Percentiles rank a stretch among this genome's conserved stretches.
Conservation (phyloP, 805 yeast genomes). For the Monosporozyma aquatica region DNA sequence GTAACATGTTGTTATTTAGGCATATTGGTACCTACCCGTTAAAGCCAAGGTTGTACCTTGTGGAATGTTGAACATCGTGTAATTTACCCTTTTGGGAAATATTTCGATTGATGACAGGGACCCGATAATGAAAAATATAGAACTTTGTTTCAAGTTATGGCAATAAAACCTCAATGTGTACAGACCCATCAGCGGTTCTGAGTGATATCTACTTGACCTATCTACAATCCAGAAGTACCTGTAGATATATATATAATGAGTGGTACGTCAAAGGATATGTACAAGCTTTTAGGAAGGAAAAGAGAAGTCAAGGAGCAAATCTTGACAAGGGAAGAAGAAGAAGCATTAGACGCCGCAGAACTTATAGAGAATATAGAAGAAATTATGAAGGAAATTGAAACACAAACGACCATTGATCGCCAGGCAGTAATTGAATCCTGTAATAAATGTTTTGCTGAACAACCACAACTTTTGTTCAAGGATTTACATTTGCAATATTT, state of each 20-base stretch:
- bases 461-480: constrained; percentile 12
- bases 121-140: too few relatives aligned
- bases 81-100: not conserved
- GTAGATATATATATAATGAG: not conserved
- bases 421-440: constrained; percentile 19
- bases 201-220: too few relatives aligned
- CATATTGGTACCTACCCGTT: not conserved
- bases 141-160: not conserved
- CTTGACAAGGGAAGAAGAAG: constrained; percentile 8
- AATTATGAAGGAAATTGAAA: constrained; percentile 20
- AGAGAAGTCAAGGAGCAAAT: constrained; percentile 12
- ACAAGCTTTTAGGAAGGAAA: constrained; percentile 19
- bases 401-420: constrained; percentile 25
- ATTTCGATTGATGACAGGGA: too few relatives aligned
- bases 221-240: too few relatives aligned
- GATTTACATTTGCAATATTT: constrained; percentile 39
- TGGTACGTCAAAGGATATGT: constrained; percentile 4
- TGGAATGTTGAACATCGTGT: not conserved
- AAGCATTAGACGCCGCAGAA: not conserved
- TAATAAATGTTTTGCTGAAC: constrained; percentile 7
- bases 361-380: constrained; percentile 10
- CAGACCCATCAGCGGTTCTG: too few relatives aligned
- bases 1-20: too few relatives aligned
- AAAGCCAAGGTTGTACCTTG: not conserved
- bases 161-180: not conserved